Base-by-base conservation (phyloP, 805 yeast species). In the Ogataea zsoltii region DNA sequence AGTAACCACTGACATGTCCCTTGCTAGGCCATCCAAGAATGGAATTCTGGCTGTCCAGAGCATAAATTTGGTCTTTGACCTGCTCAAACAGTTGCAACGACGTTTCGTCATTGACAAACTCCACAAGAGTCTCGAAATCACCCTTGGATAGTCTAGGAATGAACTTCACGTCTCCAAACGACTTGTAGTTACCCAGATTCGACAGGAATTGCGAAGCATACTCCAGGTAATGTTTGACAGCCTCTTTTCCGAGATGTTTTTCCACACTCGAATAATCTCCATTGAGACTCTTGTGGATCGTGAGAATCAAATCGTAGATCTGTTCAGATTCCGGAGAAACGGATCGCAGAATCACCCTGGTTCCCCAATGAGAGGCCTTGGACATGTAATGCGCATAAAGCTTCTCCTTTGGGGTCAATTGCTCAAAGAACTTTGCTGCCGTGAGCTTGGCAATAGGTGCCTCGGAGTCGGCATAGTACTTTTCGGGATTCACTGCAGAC, bases 121-220 rank as follows among this genome's bases (percentile, higher is more conserved):
- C 63, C n/a, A 77, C 72, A 25, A 86, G 67, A 18, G 66, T 53
- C 45, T 69, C 75, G 54, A 88, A 82, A 6, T 73, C 72, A 0
- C 65, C 75, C 26, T 54, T 58, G 0, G 74, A 45, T 32, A 88
- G 57, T 41, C 79, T 69, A 33, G 97, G 97, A 51, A 89, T 74
- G 59, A 89, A 89, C 66, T 89, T 89, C 55, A 80, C 79, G 67
- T 89, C 96, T 54, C 97, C 97, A 63, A 89, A 89, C 1, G 94
- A 84, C 67, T 85, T 89, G 68, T 78, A 86, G 60, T 86, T 86
- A 54, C 94, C 94, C 63, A 83, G 71, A 65, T 86, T 86, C 31
- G 83, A 71, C 50, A 86, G 69, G 58, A 86, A 82, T 69, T 86
- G 92, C 33, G 89, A 84, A 25, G 83, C 85, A 63, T 79, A 88